These are phyloP conservation scores for Phytophthora kernoviae DNA, from an alignment of 352 stramenopile genomes.

Conservation along the genomic window DNA sequence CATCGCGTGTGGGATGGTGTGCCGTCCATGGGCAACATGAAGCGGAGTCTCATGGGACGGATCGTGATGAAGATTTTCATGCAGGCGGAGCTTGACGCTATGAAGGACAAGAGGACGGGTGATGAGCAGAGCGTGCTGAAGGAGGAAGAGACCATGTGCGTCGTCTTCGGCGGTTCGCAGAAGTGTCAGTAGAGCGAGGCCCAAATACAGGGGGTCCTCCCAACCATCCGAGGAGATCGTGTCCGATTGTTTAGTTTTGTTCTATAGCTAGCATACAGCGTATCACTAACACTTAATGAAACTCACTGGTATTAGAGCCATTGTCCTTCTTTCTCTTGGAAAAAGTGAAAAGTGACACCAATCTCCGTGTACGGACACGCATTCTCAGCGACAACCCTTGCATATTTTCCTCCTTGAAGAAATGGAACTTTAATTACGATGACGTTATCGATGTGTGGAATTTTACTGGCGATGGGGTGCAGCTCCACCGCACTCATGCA, in stretches of 20 bases:
- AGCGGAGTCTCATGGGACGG: slow-evolving; percentile 27
- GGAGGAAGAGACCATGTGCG: slow-evolving; percentile 34
- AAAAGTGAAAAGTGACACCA: no score
- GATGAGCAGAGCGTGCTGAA: slow-evolving; percentile 29
- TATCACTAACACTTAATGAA: slow-evolving; percentile 18
- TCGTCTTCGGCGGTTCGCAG: slow-evolving; percentile 29
- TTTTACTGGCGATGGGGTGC: no score
- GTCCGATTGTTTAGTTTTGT: slow-evolving; percentile 12
- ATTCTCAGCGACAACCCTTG: no score
- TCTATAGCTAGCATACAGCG: slow-evolving; percentile 20
- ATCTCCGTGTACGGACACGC: no score
- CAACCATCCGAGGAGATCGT: slow-evolving; percentile 6
- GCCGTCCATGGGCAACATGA: slow-evolving; percentile 29
- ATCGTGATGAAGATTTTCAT: slow-evolving; percentile 38
- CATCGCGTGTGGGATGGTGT: slow-evolving; percentile 27
- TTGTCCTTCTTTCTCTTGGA: no score
- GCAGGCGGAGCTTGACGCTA: slow-evolving; percentile 31
- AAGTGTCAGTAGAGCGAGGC: slow-evolving; percentile 24
- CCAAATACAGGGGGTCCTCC: not conserved
- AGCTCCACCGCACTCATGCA: no score
- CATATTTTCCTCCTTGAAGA: no score
- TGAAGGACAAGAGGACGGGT: slow-evolving; percentile 38
- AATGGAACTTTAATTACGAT: no score
- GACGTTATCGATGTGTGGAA: no score
- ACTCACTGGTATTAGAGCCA: slow-evolving; percentile 30